Percentiles rank a stretch among this genome's conserved stretches.
Evolutionary conservation across 1,139 yeast genomes (phyloP).

Genomic region (Geotrichum candidum): DNA sequence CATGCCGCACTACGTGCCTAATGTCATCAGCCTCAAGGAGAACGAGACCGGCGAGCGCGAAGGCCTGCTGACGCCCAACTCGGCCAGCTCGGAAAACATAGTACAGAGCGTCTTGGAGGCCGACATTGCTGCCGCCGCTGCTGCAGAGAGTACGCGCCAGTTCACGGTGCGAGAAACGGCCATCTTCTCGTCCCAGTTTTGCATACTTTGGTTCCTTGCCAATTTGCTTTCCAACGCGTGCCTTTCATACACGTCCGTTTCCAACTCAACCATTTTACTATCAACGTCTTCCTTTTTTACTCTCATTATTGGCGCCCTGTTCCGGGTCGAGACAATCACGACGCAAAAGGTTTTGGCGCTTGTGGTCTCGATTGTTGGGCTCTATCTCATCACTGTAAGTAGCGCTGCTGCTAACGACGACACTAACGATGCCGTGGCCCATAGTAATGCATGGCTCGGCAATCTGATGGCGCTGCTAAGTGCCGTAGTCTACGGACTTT

Average conservation of each 20-base stretch:
- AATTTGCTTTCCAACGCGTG: slow-evolving; percentile 86
- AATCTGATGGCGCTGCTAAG: slow-evolving; percentile 75
- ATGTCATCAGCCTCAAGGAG: neutral
- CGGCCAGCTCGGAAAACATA: slow-evolving; percentile 1
- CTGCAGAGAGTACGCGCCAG: neutral
- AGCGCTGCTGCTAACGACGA: slow-evolving; percentile 18
- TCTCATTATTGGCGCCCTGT: slow-evolving; percentile 68
- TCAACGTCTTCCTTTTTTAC: slow-evolving; percentile 94
- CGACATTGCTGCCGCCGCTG: neutral
- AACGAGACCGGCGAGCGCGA: slow-evolving; percentile 12
- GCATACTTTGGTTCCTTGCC: slow-evolving; percentile 83
- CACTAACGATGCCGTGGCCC: slow-evolving; percentile 26
- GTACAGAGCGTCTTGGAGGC: slow-evolving; percentile 6
- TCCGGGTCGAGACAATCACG: slow-evolving; percentile 64
- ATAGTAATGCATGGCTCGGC: slow-evolving; percentile 56
- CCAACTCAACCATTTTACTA: slow-evolving; percentile 85
- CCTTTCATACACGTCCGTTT: slow-evolving; percentile 80
- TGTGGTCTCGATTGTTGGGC: slow-evolving; percentile 69
- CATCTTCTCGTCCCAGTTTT: slow-evolving; percentile 68
- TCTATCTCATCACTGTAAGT: slow-evolving; percentile 40
- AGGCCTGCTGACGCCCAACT: slow-evolving; percentile 4
- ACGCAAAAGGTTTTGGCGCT: slow-evolving; percentile 61
- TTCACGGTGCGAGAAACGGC: slow-evolving; percentile 36
- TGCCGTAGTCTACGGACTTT: slow-evolving; percentile 84
- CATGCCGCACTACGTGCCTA: neutral